Evolutionary conservation across 345 rosid genomes (phyloP).

Genomic region (Lepidium aucheri): DNA sequence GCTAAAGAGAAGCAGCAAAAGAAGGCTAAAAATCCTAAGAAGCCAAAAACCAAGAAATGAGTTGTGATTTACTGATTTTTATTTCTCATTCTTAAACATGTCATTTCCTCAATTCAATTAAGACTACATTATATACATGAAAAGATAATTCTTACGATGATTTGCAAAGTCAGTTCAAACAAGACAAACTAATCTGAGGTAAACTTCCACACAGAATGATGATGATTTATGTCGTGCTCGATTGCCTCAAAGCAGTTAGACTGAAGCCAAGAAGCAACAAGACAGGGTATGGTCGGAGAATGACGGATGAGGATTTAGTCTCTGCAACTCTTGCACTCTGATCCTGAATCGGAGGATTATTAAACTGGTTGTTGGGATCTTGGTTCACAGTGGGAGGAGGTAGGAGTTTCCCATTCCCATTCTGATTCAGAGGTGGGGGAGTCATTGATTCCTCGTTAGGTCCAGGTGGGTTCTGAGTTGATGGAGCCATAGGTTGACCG

Average conservation of each 20-base stretch:
- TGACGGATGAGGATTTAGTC: conserved; percentile 42
- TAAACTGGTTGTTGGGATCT: conserved; percentile 23
- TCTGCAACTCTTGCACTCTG: conserved; percentile 24
- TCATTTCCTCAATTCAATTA: background rate
- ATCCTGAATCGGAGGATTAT: conserved; percentile 15
- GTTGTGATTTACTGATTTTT: background rate
- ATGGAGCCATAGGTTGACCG: conserved; percentile 17
- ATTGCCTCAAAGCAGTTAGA: conserved; percentile 23
- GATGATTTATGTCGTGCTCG: background rate
- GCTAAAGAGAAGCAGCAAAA: conserved; percentile 52
- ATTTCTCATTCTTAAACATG: background rate
- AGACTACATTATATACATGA: conserved; percentile 1
- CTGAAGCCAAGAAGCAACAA: conserved; percentile 28
- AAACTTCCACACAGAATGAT: background rate
- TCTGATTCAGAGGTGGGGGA: conserved; percentile 13
- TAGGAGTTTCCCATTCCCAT: conserved; percentile 7
- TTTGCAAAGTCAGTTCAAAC: conserved; percentile 3
- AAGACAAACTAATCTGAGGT: background rate
- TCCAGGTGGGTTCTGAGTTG: conserved; percentile 9
- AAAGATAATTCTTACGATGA: background rate
- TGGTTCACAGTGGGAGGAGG: conserved; percentile 14
- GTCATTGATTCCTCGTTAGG: background rate
- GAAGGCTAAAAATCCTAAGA: conserved; percentile 39
- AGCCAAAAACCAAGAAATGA: conserved; percentile 37
- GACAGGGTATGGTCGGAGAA: conserved; percentile 28